Evolutionary conservation across 306 rosid species (phyloP).

Genomic region (Crataegus laevigata): DNA sequence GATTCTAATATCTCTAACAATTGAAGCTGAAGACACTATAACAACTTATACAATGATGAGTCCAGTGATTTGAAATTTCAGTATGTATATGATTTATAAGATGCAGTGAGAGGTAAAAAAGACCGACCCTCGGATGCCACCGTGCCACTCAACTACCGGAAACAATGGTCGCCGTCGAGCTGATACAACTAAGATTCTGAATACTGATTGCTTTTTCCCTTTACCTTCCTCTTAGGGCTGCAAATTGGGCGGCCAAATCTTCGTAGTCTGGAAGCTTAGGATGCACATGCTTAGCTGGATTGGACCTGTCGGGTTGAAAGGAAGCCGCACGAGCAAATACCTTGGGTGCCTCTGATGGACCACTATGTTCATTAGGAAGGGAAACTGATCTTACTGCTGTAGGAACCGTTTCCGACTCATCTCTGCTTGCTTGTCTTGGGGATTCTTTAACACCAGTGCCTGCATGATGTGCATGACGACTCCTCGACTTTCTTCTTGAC

Average conservation of each 20-base stretch:
- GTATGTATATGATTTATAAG: neutral
- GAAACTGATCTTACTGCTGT: conserved; percentile 59
- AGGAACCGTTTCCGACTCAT: conserved; percentile 24
- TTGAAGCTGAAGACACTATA: conserved; percentile 8
- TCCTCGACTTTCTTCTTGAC: conserved; percentile 53
- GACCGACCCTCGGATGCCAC: conserved; percentile 8
- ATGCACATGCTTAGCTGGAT: conserved; percentile 71
- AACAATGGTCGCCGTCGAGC: conserved; percentile 13
- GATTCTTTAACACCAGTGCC: conserved; percentile 23
- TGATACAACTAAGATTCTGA: neutral
- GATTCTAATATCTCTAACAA: neutral
- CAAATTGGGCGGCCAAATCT: conserved; percentile 76
- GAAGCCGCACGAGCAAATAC: conserved; percentile 74
- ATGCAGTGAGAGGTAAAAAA: neutral
- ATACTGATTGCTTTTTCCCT: conserved; percentile 11
- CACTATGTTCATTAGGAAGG: conserved; percentile 55
- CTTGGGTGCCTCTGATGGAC: conserved; percentile 41
- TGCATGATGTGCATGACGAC: conserved; percentile 43
- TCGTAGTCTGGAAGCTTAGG: conserved; percentile 93
- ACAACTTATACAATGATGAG: conserved; percentile 5
- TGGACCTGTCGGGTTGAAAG: conserved; percentile 60
- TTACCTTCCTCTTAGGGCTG: conserved; percentile 70
- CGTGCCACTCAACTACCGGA: conserved; percentile 9
- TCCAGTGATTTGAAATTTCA: neutral
- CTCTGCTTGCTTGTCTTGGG: conserved; percentile 31